A percentile compares a stretch with the other conserved stretches of the same genome.
phyloP scores from a whole-genome alignment of 768 basidiomycete genomes.

The Clathrus columnatus region DNA sequence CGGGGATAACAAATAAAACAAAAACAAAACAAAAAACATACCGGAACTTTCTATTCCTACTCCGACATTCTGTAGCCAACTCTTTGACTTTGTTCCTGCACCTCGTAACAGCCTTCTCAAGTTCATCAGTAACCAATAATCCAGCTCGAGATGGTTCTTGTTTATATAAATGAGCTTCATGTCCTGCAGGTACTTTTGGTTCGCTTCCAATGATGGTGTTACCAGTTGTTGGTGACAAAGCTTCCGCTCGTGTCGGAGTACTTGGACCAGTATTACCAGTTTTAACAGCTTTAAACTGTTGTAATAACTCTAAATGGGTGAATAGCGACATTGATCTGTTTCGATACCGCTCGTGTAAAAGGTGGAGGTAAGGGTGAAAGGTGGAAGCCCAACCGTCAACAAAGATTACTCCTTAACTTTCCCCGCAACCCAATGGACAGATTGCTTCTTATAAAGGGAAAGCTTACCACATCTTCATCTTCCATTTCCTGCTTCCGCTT shows the following conservation, averaged over 20 bases:
- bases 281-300: background rate
- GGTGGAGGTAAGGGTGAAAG: background rate
- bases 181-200: background rate
- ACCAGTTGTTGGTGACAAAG: background rate
- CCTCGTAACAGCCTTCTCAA: conserved; percentile 37
- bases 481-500: too few relatives aligned
- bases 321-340: background rate
- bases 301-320: background rate
- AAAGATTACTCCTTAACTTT: too few relatives aligned
- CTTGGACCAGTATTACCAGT: background rate
- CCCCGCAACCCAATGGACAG: too few relatives aligned
- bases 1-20: background rate
- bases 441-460: too few relatives aligned
- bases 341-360: background rate
- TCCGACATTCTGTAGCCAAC: conserved; percentile 38
- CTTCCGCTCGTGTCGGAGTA: background rate
- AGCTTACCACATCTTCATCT: too few relatives aligned
- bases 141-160: conserved; percentile 23
- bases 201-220: background rate
- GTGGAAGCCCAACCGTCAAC: too few relatives aligned
- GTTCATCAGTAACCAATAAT: conserved; percentile 36
- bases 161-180: conserved; percentile 6
- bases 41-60: conserved; percentile 44
- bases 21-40: conserved; percentile 19
- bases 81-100: conserved; percentile 36